phyloP scores from a whole-genome alignment of 2,329 filamentous ascomycete genomes.

The Fusarium begoniae region DNA sequence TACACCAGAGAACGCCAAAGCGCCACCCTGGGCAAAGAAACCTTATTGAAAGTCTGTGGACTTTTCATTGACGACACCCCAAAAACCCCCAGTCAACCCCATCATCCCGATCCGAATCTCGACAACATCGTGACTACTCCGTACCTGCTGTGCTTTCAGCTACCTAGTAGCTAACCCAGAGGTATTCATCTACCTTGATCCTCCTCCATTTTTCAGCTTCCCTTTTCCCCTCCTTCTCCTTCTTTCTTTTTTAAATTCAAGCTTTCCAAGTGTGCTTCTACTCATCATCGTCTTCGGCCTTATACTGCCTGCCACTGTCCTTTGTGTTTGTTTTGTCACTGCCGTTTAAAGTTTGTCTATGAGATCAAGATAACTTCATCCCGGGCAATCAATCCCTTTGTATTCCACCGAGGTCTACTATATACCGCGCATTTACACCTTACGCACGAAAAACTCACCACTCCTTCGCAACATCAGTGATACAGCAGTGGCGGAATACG shows the following conservation, averaged over 20 bases:
- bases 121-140: constrained; percentile 36
- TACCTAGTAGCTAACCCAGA: constrained; percentile 6
- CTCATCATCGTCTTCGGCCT: not conserved
- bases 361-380: constrained; percentile 2
- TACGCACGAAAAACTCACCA: constrained; percentile 21
- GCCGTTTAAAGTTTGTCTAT: constrained; percentile 27
- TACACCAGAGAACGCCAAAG: constrained; percentile 39
- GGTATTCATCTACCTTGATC: constrained; percentile 31
- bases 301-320: not conserved
- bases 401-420: not conserved
- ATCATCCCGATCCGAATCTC: constrained; percentile 36
- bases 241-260: not conserved
- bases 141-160: not conserved
- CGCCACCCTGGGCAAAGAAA: constrained; percentile 38
- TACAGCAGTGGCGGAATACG: constrained; percentile 11
- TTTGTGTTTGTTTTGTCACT: not conserved
- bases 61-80: constrained; percentile 38
- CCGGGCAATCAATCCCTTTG: not conserved
- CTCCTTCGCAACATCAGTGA: not conserved
- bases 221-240: not conserved
- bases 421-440: not conserved
- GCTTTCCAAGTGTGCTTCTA: not conserved
- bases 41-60: constrained; percentile 41
- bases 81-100: constrained; percentile 31
- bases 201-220: constrained; percentile 25